A percentile compares a stretch with the other conserved stretches of the same genome.
Evolutionary conservation across 345 rosid genomes (phyloP).

Genomic region (Viola odorata): DNA sequence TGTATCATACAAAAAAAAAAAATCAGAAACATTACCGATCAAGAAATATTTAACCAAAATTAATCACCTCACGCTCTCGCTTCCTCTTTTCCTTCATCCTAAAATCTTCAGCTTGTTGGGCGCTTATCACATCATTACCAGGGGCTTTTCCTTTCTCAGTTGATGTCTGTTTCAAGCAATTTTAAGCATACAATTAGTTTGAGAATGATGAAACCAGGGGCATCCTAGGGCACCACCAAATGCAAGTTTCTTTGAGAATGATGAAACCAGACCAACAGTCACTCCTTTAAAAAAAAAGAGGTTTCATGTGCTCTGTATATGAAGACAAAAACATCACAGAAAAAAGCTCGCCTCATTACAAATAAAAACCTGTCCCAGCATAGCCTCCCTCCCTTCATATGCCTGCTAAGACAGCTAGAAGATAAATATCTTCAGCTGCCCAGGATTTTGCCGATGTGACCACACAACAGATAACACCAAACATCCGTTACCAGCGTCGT

Average conservation of each 20-base stretch:
- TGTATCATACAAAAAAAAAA: not conserved
- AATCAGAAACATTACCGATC: not conserved
- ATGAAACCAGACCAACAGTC: too few species aligned
- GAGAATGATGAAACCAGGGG: not conserved
- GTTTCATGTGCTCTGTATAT: too few species aligned
- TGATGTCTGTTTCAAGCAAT: constrained; percentile 38
- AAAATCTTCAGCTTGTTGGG: constrained; percentile 79
- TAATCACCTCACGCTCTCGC: constrained; percentile 71
- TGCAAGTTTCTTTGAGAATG: too few species aligned
- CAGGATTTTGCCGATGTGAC: not conserved
- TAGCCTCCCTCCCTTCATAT: not conserved
- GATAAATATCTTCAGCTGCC: too few species aligned
- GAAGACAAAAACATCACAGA: not conserved
- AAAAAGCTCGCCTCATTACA: too few species aligned
- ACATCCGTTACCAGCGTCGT: not conserved
- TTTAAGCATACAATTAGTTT: not conserved
- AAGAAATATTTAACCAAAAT: not conserved
- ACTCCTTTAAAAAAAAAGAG: too few species aligned
- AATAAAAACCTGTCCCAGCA: not conserved
- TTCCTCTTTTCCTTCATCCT: constrained; percentile 91
- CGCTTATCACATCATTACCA: constrained; percentile 64
- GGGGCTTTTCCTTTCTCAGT: constrained; percentile 41
- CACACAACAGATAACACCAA: not conserved
- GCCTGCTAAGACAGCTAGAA: too few species aligned
- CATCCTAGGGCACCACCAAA: not conserved